Evolutionary conservation across 148 eudicot species (phyloP), one percentile per base, ranked within the genome.

Genomic region (Agrostemma githago): DNA sequence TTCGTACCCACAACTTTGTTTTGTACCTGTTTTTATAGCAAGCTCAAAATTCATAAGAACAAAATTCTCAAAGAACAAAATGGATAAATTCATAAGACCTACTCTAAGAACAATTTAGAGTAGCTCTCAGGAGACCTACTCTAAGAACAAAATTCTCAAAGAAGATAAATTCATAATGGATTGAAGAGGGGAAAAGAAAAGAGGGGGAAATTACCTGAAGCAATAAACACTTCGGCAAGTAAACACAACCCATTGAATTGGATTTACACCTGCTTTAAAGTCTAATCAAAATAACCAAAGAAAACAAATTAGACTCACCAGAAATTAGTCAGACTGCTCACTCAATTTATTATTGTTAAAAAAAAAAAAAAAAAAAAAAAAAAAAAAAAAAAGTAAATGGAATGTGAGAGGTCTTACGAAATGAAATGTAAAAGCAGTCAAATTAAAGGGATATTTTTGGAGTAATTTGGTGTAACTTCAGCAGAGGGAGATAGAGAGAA

Each of bases 201-300:
- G 0, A 1, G 68, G 0, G 3, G 68, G 3, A 44, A 11, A 67
- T 43, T 72, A 72, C 83, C 79, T 80, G 82, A 76, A 76, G 56
- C 3, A 72, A 14, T 17, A 71, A 71, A 7, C 76, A 57, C 46
- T 57, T 57, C 1, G 76, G 82, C 62, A 80, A 19, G 1, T 68
- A 80, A 72, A 75, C 46, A 51, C 68, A 80, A 51, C 76, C 76
- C 82, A 80, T 80, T 71, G 68, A 10, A 26, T 26, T 26, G 34
- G 1, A 44, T 57, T 65, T 20, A 76, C 62, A 71, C 54, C 41
- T 16, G n/a, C 51, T 54, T 79, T 54, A 54, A 2, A 59, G 38
- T 42, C 46, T 64, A 61, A 71, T 41, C 72, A 75, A 70, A 62
- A 62, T 11, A 19, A n/a, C 16, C n/a, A n/a, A 62, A 46, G 15